Evolutionary conservation across 2,329 filamentous ascomycete species (phyloP), one percentile per base, ranked within the genome.

Genomic region (Cadophora sp.): DNA sequence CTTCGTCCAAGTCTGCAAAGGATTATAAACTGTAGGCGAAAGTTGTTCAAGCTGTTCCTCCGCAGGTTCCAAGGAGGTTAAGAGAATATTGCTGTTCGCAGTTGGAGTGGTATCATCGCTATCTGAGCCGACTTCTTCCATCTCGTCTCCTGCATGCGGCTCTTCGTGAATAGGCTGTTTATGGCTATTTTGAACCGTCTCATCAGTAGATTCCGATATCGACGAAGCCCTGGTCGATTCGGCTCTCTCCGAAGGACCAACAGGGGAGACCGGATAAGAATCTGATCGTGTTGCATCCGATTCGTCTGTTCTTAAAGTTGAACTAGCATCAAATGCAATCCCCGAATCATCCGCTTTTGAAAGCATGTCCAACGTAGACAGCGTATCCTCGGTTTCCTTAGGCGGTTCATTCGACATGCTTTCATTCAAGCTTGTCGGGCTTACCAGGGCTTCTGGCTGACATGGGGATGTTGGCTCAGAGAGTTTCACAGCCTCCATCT

Each of bases 161-260:
- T 61, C 43, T 47, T 66, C 56, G 16, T 41, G 30, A 30, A n/a
- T 27, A 45, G 55, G 30, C 36, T 63, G 43, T 47, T 73, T 73
- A 3, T 43, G 20, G 24, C 24, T 62, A 14, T 41, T 60, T 20
- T 83, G 81, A 1, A 86, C 76, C 4, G 87, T 89, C 73, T 88
- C 86, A 66, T 89, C 84, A 1, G 87, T 89, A 1, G 84, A 86
- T 68, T 89, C 88, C 6, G 87, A 89, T 11, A 90, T 75, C 0
- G 88, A 90, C 0, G 87, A 90, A 4, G 88, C 87, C 71, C 85
- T 87, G 7, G 88, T 90, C 2, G 87, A 89, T 59, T 84, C 82
- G 16, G 82, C 85, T 47, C 83, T 79, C 66, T 89, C 87, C 6
- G 86, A 89, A 18, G 81, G 82, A 53, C 82, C 82, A 24, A 83